Conservation (phyloP, 164 flowering plant genomes). For the Taxillus chinensis region DNA sequence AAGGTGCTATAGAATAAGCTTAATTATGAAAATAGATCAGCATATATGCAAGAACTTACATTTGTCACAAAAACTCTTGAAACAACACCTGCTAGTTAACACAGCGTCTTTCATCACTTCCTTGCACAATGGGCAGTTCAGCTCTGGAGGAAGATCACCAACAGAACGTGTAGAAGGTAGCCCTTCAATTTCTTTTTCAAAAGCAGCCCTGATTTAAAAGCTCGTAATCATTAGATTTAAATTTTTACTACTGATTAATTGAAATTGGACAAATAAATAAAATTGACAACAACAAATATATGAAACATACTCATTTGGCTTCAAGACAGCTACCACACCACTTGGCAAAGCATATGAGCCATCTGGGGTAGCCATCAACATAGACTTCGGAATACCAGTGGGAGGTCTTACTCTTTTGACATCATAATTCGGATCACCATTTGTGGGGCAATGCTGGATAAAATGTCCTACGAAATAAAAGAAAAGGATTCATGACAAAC, state of each 20-base stretch:
- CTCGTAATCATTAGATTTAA: neutral
- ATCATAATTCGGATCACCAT: constrained; percentile 91
- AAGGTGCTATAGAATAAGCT: too few relatives aligned
- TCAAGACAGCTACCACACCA: constrained; percentile 78
- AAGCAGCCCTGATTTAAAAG: constrained; percentile 64
- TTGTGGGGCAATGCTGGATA: constrained; percentile 97
- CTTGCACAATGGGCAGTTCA: constrained; percentile 84
- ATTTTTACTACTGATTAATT: too few relatives aligned
- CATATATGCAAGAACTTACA: constrained; percentile 33
- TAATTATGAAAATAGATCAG: too few relatives aligned
- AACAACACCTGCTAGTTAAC: constrained; percentile 94
- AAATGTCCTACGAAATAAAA: constrained; percentile 56
- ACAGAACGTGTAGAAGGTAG: constrained; percentile 67
- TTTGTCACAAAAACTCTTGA: constrained; percentile 86
- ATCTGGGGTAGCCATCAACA: constrained; percentile 84
- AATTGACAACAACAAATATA: neutral
- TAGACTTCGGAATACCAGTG: constrained; percentile 94
- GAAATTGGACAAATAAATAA: too few relatives aligned
- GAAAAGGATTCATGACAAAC: too few relatives aligned
- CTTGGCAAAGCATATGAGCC: constrained; percentile 97
- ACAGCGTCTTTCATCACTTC: constrained; percentile 99
- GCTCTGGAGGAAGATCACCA: constrained; percentile 87
- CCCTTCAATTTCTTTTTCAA: constrained; percentile 93
- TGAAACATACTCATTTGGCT: constrained; percentile 84
- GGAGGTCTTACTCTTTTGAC: constrained; percentile 81